Evolutionary conservation across 2,329 filamentous ascomycete genomes (phyloP), one percentile per base, ranked within the genome.

Genomic region (Penicillium fuscoglaucum): DNA sequence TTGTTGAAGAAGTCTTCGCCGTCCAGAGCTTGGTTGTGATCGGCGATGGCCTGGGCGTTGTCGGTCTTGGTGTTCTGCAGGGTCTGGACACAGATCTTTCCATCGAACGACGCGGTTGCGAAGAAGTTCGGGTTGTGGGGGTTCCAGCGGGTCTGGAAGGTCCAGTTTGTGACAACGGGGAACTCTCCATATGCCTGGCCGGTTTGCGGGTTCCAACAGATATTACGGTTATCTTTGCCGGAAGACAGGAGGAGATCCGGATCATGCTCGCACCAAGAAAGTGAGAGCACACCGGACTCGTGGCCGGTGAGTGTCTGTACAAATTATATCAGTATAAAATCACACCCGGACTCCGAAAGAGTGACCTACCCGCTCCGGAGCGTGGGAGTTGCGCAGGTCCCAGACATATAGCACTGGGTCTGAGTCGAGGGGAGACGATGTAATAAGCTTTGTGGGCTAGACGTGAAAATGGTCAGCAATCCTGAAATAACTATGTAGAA

Each of bases 91-190:
- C 90, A 88, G 62, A 99, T 96, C 78, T 96, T 97, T 68, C 96
- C 95, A 71, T 99, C 95, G 66, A 98, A 98, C 2, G 93, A 96
- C 10, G 96, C 95, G 19, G 95, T 98, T 19, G 96, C 96, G 50
- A 93, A 91, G 58, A 99, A 82, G 71, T 88, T 90, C 12, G 95
- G 93, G 75, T 99, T 96, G 66, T 90, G 87, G 31, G 95, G 95
- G 74, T 96, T 93, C 84, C 96, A 98, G 61, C 89, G 86, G 6
- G 95, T 96, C 72, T 93, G 88, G 80, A 99, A 99, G 6, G 93
- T 96, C 93, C 95, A 99, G 76, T 98, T 99, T n/a, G 93, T 97
- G 54, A 96, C 93, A 69, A 97, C 91, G 5, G 93, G 93, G 71
- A 98, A 93, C 76, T 98, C 93, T 64, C 96, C 95, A 63, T 92